Evolutionary conservation across 208 protist genomes (phyloP), one percentile per base, ranked within the genome.

Genomic region (Leishmania turanica): DNA sequence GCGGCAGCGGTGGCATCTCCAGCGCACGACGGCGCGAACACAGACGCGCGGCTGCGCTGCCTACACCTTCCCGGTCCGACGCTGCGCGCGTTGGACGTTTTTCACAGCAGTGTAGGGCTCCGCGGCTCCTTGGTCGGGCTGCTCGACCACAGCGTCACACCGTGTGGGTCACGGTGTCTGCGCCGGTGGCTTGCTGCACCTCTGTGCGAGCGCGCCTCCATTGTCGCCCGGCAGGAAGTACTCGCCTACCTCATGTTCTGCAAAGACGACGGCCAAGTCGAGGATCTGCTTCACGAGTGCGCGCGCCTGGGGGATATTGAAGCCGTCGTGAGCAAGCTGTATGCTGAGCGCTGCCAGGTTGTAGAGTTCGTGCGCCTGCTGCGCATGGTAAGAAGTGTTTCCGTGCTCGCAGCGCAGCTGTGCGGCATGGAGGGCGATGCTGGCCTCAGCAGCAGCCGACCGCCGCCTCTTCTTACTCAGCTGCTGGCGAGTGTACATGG

Each of bases 11-110:
- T 53, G n/a, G n/a, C 27, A 40, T 15, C 70, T 64, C 13, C 31
- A 65, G 54, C 56, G 24, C 78, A 7, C 31, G 19, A 58, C 45
- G 15, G 45, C 54, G 62, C 47, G 1, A 34, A 68, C 56, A 31
- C 31, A 15, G 60, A 27, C 58, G 47, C 2, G 37, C 27, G 5
- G 31, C 42, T 31, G 7, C 47, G 34, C 45, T 51, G 53, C n/a
- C 81, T 82, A 64, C 72, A 70, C 24, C 79, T 97, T 6, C 91
- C 92, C 0, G 94, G 92, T 11, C 90, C 79, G 45, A 92, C 94
- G 34, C 80, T 97, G 81, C 83, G 93, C 21, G 94, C 94, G 2
- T 82, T 97, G 76, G 92, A 97, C 77, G 72, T 97, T n/a, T 96
- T 97, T 75, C 81, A 91, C 85, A 95, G 90, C 83, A 90, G 89